phyloP scores from a whole-genome alignment of 495 filamentous ascomycete genomes.

The Thozetella sp. region DNA sequence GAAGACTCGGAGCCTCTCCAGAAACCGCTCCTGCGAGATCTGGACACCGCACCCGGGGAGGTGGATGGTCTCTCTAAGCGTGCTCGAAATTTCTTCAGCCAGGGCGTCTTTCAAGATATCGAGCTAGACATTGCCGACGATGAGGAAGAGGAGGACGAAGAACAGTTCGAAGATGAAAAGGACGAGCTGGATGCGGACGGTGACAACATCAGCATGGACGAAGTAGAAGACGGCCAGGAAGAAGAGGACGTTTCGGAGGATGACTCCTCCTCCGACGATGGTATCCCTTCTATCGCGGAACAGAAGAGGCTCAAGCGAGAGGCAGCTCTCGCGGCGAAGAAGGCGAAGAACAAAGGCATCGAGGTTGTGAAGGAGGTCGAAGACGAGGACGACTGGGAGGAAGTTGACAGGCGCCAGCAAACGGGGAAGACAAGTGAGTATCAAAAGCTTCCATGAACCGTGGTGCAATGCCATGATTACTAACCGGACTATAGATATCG shows the following conservation, averaged over 20 bases:
- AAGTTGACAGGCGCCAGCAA: constrained; percentile 64
- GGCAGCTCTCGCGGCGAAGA: constrained; percentile 8
- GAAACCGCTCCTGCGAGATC: constrained; percentile 49
- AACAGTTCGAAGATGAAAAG: constrained; percentile 47
- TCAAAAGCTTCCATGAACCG: background rate
- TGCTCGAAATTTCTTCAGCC: constrained; percentile 87
- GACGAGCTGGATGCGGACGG: constrained; percentile 1
- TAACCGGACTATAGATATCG: constrained; percentile 74
- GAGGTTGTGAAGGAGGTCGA: constrained; percentile 54
- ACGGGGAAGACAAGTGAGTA: constrained; percentile 70
- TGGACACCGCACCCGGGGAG: constrained; percentile 47
- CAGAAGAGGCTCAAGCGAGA: constrained; percentile 11
- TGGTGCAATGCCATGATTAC: constrained; percentile 16
- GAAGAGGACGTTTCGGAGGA: constrained; percentile 6
- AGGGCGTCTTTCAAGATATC: constrained; percentile 90
- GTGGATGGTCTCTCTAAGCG: constrained; percentile 71
- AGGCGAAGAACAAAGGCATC: constrained; percentile 34
- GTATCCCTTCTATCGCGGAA: constrained; percentile 9
- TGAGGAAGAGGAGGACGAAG: constrained; percentile 52
- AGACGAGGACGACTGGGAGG: constrained; percentile 68
- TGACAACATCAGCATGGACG: background rate
- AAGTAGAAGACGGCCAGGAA: constrained; percentile 11
- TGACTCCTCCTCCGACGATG: constrained; percentile 14
- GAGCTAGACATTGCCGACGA: constrained; percentile 49
- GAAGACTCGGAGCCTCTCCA: constrained; percentile 33